phyloP scores from a whole-genome alignment of 1,284 basidiomycete genomes.

The Sporisorium reilianum region DNA sequence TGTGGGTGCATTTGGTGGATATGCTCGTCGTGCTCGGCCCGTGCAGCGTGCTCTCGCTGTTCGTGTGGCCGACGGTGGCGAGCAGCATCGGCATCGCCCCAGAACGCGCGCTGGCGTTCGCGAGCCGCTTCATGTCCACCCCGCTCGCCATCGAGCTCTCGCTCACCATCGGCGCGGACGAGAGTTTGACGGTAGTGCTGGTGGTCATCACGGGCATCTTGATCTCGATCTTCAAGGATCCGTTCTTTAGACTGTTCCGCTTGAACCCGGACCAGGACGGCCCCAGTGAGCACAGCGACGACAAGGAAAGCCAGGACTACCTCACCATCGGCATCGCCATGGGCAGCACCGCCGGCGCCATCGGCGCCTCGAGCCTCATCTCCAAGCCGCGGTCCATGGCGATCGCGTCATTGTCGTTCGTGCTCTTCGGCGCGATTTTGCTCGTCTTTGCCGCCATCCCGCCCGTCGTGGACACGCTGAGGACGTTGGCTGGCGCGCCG shows the following conservation, averaged over 20 bases:
- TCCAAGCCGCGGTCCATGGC: constrained; percentile 57
- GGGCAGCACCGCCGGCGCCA: constrained; percentile 59
- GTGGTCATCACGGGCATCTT: constrained; percentile 64
- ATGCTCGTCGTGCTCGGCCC: constrained; percentile 54
- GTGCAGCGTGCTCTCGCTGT: constrained; percentile 49
- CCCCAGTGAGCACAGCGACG: not conserved
- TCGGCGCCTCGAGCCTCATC: constrained; percentile 57
- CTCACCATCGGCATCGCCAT: constrained; percentile 58
- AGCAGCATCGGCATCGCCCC: constrained; percentile 44
- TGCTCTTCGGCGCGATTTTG: constrained; percentile 59
- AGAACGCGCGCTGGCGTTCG: constrained; percentile 49
- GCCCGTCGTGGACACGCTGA: constrained; percentile 40
- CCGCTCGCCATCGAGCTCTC: constrained; percentile 61
- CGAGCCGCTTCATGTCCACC: constrained; percentile 59
- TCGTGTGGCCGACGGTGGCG: constrained; percentile 55
- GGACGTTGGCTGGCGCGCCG: constrained; percentile 22
- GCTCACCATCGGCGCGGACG: constrained; percentile 56
- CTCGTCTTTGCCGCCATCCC: constrained; percentile 58
- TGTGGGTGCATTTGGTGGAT: constrained; percentile 39
- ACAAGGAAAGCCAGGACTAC: constrained; percentile 25
- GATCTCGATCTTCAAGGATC: constrained; percentile 59
- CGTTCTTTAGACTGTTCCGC: constrained; percentile 52
- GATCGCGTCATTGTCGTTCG: constrained; percentile 52
- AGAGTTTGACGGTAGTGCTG: constrained; percentile 58
- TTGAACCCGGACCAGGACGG: constrained; percentile 33